Base-by-base conservation (phyloP, 495 filamentous ascomycete species). In the Daldinia childiae region DNA sequence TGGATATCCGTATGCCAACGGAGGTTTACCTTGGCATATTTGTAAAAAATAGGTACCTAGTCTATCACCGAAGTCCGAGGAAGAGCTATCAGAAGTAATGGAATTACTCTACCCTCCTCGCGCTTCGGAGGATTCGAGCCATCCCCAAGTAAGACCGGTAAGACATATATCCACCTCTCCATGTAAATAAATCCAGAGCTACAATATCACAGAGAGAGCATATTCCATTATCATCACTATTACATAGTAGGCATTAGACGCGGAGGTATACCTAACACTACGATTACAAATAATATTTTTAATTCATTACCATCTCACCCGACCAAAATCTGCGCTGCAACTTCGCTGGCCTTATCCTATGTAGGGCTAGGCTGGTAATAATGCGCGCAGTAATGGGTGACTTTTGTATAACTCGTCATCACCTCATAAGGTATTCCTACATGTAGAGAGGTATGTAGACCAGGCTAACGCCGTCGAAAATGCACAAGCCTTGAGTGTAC, bases 401-500 rank as follows among this genome's bases (percentile, higher is more conserved):
- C 8, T 19, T 58, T 38, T 17, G 24, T 54, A 54, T 39, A 38
- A 34, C 55, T 27, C 55, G 12, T 34, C 55, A 15, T 39, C 19
- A 24, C 17, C 50, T 14, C 21, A 11, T 30, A 29, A 11, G 50
- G 9, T 11, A 4, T 51, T 21, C n/a, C 19, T 2, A 19, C n/a
- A 17, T 26, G 55, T 38, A 24, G 11, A 24, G 11, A 34, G 17
- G 32, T 19, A 24, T 27, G 27, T 43, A 69, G 50, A 60, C 45
- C 56, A 11, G 34, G 56, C 59, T 45, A 68, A 64, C 61, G 50
- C 64, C 64, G 50, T 21, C 61, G 61, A 57, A 66, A 72, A 68
- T 73, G 61, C 61, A 65, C 61, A 36, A 58, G 19, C 27, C 27
- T 57, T 51, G 68, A 59, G 63, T 27, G 48, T 66, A 71, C 66